Evolutionary conservation across 2,329 filamentous ascomycete genomes (phyloP), one percentile per base, ranked within the genome.

Genomic region (Gaeumannomyces tritici): DNA sequence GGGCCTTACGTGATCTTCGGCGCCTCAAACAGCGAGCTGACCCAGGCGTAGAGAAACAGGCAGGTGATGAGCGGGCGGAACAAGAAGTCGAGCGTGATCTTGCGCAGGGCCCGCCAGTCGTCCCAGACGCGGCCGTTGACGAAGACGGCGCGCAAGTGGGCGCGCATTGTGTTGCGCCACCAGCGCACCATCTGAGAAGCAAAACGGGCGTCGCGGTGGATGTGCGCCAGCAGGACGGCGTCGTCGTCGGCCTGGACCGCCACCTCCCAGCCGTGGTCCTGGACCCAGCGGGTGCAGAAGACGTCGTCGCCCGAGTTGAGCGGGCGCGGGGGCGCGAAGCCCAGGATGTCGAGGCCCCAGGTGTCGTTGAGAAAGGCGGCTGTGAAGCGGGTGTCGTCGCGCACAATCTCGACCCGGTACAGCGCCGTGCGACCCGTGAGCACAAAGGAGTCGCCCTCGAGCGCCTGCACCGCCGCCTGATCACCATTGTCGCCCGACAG

Each of bases 401-500:
- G 58, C 1, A 68, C 64, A 24, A 71, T 66, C 13, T 66, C 66
- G 15, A 66, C 61, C 13, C 71, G 68, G n/a, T 71, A 54, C 1
- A 71, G 55, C 64, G 71, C 67, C 2, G 70, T 72, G 4, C 69
- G 67, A 3, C 71, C 71, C 0, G 69, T 66, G 2, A 73, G 63
- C 55, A 69, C 71, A 55, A 70, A 71, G 1, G 67, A 68, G 1
- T 66, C 68, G 5, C 67, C 62, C 35, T 73, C 71, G 2, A 65
- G 62, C 0, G 57, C 64, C 42, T 63, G 70, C 42, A 68, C 68
- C 0, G 65, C 65, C 3, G 62, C 63, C 57, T 67, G 67, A 2
- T 66, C 62, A 11, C 57, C 61, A 15, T 65, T 65, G 15, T 67
- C 65, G 21, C 64, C 65, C 9, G 65, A 63, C 0, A 71, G 67